Conservation (phyloP, 768 basidiomycete genomes). For the Floccularia luteovirens region DNA sequence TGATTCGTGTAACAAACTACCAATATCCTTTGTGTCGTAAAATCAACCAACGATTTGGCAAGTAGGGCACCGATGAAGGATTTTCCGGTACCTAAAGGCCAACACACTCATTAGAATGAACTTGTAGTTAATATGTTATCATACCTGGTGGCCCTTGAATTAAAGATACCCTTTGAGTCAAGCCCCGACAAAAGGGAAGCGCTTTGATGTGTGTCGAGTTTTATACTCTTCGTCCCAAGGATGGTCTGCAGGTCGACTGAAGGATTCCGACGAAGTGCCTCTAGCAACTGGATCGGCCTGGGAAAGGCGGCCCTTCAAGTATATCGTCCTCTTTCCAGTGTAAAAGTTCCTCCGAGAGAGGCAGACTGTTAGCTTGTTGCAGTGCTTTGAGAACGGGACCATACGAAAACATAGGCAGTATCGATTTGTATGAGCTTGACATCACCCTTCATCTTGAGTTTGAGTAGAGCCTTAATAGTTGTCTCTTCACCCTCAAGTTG, state of each 20-base stretch:
- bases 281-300: constrained; percentile 11
- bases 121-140: constrained; percentile 7
- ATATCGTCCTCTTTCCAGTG: constrained; percentile 34
- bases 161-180: constrained; percentile 46
- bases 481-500: constrained; percentile 39
- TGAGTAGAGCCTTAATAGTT: constrained; percentile 28
- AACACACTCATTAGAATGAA: neutral
- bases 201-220: constrained; percentile 45
- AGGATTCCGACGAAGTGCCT: constrained; percentile 22
- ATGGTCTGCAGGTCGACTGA: constrained; percentile 30
- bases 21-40: constrained; percentile 41
- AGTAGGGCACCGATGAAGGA: constrained; percentile 66
- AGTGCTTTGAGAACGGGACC: constrained; percentile 52
- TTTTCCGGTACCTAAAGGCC: constrained; percentile 60
- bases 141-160: constrained; percentile 70
- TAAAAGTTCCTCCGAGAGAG: constrained; percentile 43
- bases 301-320: constrained; percentile 3
- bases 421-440: constrained; percentile 50
- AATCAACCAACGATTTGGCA: constrained; percentile 50
- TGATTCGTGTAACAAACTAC: constrained; percentile 75
- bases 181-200: constrained; percentile 42
- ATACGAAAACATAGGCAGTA: constrained; percentile 55
- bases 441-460: constrained; percentile 24
- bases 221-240: constrained; percentile 30
- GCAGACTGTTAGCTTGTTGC: constrained; percentile 34